phyloP scores from a whole-genome alignment of 169 alveolate species.

The Plasmodium gonderi region DNA sequence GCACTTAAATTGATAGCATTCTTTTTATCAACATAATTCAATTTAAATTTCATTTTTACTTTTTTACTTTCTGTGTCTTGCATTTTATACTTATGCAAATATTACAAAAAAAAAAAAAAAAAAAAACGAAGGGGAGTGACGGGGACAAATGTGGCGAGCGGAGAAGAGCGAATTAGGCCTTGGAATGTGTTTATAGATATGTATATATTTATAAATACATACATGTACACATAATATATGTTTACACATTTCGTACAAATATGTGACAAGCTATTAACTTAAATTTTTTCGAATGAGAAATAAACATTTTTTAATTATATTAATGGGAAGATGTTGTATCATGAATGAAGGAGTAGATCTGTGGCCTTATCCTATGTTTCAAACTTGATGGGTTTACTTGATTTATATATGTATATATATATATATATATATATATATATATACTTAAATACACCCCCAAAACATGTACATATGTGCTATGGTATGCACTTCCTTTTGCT shows the following conservation, averaged over 20 bases:
- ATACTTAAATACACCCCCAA: neutral
- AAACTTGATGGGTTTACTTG: neutral
- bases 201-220: conserved; percentile 14
- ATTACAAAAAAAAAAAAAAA: conserved; percentile 12
- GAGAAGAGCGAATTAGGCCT: neutral
- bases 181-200: neutral
- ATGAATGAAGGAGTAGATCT: neutral
- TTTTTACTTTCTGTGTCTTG: conserved; percentile 66
- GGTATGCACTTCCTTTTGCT: neutral
- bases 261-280: neutral
- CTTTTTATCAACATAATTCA: conserved; percentile 36
- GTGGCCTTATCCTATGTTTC: neutral
- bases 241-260: neutral
- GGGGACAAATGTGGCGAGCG: neutral
- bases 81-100: conserved; percentile 41
- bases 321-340: neutral
- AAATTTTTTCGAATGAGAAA: neutral
- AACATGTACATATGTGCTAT: neutral
- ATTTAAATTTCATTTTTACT: conserved; percentile 53
- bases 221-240: neutral
- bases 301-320: neutral
- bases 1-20: conserved; percentile 17
- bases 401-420: neutral
- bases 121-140: neutral
- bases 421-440: too few relatives aligned